phyloP scores from a whole-genome alignment of 2,329 filamentous ascomycete species.

The Diaporthe australafricana region DNA sequence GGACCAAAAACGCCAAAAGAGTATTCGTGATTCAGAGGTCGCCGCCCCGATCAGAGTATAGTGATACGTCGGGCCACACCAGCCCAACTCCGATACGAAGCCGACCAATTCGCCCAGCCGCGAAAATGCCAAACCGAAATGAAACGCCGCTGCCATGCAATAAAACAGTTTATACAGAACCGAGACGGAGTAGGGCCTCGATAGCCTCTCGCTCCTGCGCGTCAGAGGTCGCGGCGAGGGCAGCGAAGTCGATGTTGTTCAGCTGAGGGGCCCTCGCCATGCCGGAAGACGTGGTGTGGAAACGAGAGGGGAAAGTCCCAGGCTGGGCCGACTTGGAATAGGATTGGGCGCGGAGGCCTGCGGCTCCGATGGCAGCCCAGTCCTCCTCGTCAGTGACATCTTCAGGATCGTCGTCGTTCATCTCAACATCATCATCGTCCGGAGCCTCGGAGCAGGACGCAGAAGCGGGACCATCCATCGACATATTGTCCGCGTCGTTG shows the following conservation, averaged over 20 bases:
- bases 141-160: slow-evolving; percentile 67
- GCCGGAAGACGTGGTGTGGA: slow-evolving; percentile 59
- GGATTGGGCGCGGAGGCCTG: slow-evolving; percentile 78
- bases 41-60: slow-evolving; percentile 35
- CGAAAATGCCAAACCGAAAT: slow-evolving; percentile 34
- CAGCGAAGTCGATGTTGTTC: slow-evolving; percentile 63
- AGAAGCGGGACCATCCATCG: slow-evolving; percentile 76
- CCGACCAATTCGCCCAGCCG: slow-evolving; percentile 22
- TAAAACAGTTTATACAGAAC: slow-evolving; percentile 75
- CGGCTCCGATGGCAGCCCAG: slow-evolving; percentile 90
- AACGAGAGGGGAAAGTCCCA: slow-evolving; percentile 60
- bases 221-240: slow-evolving; percentile 65
- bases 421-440: slow-evolving; percentile 71
- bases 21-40: slow-evolving; percentile 37
- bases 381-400: slow-evolving; percentile 96
- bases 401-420: slow-evolving; percentile 78
- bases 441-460: slow-evolving; percentile 82
- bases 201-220: slow-evolving; percentile 85
- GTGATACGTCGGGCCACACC: slow-evolving; percentile 17
- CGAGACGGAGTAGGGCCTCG: slow-evolving; percentile 83
- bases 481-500: slow-evolving; percentile 96
- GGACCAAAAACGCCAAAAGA: slow-evolving; percentile 34
- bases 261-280: slow-evolving; percentile 66
- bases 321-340: slow-evolving; percentile 71
- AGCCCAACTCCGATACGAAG: slow-evolving; percentile 18